These are phyloP conservation scores for Tulasnella sp. DNA, from an alignment of 768 basidiomycete genomes.

Conservation along the genomic window DNA sequence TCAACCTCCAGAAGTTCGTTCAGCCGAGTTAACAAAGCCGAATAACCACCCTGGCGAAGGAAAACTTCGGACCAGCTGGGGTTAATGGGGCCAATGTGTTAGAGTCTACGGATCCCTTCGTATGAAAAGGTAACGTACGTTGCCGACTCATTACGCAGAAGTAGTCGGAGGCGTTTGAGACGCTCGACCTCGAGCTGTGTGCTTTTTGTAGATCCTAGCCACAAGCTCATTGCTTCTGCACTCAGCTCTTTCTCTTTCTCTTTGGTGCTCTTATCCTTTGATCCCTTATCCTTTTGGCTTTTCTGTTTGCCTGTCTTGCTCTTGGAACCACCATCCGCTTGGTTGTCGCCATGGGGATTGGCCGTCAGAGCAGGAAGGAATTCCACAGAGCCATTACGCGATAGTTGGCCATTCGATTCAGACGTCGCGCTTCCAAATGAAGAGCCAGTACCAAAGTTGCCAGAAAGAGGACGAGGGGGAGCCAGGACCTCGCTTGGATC, in stretches of 20 bases:
- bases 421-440: background rate
- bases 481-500: background rate
- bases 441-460: conserved; percentile 5
- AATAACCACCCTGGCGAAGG: conserved; percentile 71
- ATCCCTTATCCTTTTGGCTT: conserved; percentile 29
- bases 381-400: conserved; percentile 1
- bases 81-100: background rate
- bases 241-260: conserved; percentile 37
- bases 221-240: conserved; percentile 52
- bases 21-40: conserved; percentile 64
- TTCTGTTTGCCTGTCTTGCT: conserved; percentile 32
- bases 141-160: conserved; percentile 86
- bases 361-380: background rate
- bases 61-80: conserved; percentile 84
- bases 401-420: background rate
- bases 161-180: conserved; percentile 73
- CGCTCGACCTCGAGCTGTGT: conserved; percentile 70
- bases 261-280: conserved; percentile 26
- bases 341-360: background rate
- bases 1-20: conserved; percentile 91
- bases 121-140: conserved; percentile 34
- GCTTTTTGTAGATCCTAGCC: conserved; percentile 56
- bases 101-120: background rate
- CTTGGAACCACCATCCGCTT: conserved; percentile 25
- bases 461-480: conserved; percentile 9